A percentile compares a stretch with the other conserved stretches of the same genome.
phyloP scores from a whole-genome alignment of 169 alveolate genomes.

The Babesia ovata region DNA sequence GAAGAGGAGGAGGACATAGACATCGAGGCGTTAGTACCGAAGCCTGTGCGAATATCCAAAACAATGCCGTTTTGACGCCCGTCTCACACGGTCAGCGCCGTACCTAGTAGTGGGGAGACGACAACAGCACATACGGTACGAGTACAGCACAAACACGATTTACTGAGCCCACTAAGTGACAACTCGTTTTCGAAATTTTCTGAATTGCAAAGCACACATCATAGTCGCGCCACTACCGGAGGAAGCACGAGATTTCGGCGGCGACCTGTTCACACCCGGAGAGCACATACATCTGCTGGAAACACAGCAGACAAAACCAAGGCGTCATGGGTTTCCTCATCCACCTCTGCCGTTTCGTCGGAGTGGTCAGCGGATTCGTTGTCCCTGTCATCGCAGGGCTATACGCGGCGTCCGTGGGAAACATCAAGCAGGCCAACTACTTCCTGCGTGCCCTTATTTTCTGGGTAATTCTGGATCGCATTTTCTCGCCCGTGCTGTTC shows the following conservation, averaged over 20 bases:
- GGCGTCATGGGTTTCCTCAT: conserved; percentile 21
- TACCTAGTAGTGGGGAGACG: conserved; percentile 7
- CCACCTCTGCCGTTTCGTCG: conserved; percentile 45
- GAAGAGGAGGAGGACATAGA: conserved; percentile 67
- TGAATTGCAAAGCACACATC: background rate
- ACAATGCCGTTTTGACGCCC: conserved; percentile 26
- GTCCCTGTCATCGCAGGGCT: conserved; percentile 58
- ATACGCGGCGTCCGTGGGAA: conserved; percentile 42
- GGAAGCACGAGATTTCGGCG: background rate
- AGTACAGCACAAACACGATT: too few species aligned
- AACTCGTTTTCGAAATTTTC: background rate
- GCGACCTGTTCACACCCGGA: background rate
- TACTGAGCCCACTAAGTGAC: too few species aligned
- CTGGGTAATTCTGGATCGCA: conserved; percentile 43
- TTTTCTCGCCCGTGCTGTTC: conserved; percentile 46
- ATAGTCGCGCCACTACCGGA: background rate
- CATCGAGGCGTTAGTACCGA: conserved; percentile 70
- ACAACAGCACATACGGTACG: too few species aligned
- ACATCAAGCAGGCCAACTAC: conserved; percentile 52
- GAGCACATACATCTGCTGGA: background rate
- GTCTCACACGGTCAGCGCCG: too few species aligned
- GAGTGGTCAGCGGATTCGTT: conserved; percentile 58
- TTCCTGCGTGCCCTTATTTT: conserved; percentile 46
- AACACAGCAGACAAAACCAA: background rate
- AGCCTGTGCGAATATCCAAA: conserved; percentile 54